phyloP scores from a whole-genome alignment of 1,139 yeast species.

The Diutina sp. region DNA sequence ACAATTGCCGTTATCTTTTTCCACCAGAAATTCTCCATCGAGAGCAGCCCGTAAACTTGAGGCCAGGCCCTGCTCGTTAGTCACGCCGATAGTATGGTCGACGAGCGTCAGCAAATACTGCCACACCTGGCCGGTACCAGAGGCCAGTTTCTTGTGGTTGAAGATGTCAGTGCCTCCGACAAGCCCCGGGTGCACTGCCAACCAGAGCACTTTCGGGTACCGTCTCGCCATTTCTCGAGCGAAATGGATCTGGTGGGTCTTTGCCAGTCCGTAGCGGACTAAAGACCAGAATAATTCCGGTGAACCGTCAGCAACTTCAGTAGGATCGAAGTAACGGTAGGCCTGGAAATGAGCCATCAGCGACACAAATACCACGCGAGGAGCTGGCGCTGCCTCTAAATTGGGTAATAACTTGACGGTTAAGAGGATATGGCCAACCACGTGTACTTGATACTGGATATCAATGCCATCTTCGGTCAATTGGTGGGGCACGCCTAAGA shows the following conservation, averaged over 20 bases:
- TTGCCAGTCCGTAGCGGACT: slow-evolving; percentile 25
- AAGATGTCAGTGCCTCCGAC: slow-evolving; percentile 22
- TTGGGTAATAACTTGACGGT: slow-evolving; percentile 18
- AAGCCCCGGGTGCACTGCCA: slow-evolving; percentile 30
- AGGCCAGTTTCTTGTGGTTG: slow-evolving; percentile 16
- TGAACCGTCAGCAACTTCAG: slow-evolving; percentile 11
- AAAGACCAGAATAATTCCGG: slow-evolving; percentile 17
- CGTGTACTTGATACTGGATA: slow-evolving; percentile 30
- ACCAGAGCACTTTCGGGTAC: slow-evolving; percentile 20
- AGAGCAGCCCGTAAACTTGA: slow-evolving; percentile 23
- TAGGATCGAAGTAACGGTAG: slow-evolving; percentile 10
- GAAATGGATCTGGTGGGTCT: slow-evolving; percentile 22
- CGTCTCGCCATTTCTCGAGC: slow-evolving; percentile 14
- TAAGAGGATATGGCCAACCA: slow-evolving; percentile 21
- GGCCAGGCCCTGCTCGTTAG: slow-evolving; percentile 22
- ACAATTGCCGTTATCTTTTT: slow-evolving; percentile 19
- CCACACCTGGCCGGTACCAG: slow-evolving; percentile 13
- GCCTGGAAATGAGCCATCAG: slow-evolving; percentile 22
- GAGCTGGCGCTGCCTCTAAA: slow-evolving; percentile 13
- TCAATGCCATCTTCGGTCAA: slow-evolving; percentile 25
- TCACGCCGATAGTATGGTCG: slow-evolving; percentile 6
- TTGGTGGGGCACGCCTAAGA: slow-evolving; percentile 27
- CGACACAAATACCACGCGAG: slow-evolving; percentile 20
- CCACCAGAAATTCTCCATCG: slow-evolving; percentile 14
- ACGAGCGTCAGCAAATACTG: slow-evolving; percentile 8